These are phyloP conservation scores for Boechera divaricarpa DNA, from an alignment of 345 rosid genomes.

Conservation along the genomic window DNA sequence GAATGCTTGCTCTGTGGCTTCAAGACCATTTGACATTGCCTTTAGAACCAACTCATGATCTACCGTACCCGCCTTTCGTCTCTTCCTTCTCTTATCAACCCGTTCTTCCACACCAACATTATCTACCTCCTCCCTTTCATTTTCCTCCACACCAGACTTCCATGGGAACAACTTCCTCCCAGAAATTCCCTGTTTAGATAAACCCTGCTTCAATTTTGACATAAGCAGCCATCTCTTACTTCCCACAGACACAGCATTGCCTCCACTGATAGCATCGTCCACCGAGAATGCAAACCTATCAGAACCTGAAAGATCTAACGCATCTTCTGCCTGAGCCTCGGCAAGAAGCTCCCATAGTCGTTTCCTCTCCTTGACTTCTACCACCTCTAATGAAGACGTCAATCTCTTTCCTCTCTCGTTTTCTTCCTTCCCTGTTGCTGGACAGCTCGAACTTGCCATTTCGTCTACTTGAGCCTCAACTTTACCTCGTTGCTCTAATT, in stretches of 20 bases:
- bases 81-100: conserved; percentile 57
- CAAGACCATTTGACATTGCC: conserved; percentile 87
- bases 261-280: conserved; percentile 76
- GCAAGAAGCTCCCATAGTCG: conserved; percentile 84
- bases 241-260: conserved; percentile 66
- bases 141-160: conserved; percentile 77
- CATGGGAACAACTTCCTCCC: conserved; percentile 75
- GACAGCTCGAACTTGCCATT: conserved; percentile 40
- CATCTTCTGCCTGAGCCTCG: conserved; percentile 83
- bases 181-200: conserved; percentile 60
- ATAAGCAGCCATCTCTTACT: conserved; percentile 82
- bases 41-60: conserved; percentile 79
- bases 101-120: conserved; percentile 62
- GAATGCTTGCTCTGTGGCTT: conserved; percentile 78
- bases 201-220: conserved; percentile 85
- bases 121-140: conserved; percentile 57
- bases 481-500: conserved; percentile 40
- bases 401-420: conserved; percentile 56
- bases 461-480: conserved; percentile 35
- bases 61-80: conserved; percentile 77
- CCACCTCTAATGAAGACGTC: conserved; percentile 64
- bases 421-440: conserved; percentile 37
- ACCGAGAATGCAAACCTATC: conserved; percentile 91
- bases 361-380: conserved; percentile 56
- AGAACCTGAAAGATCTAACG: conserved; percentile 94